Percentiles rank a stretch among this genome's conserved stretches.
Evolutionary conservation across 106 monocot species (phyloP).

Genomic region (Platanthera zijinensis): DNA sequence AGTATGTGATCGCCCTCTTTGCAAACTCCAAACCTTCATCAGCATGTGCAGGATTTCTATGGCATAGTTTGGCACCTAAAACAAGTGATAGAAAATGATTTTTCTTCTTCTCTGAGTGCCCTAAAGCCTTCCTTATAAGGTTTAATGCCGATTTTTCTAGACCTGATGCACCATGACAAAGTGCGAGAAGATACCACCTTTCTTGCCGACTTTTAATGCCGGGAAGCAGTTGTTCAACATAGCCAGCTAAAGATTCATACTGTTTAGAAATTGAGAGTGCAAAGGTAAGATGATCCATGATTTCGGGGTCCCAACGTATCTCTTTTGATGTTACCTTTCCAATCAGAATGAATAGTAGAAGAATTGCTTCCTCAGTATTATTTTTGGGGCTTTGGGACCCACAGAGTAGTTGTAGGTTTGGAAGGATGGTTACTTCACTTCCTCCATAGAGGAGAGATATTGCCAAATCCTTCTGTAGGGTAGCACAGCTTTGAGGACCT

Average conservation of each 20-base stretch:
- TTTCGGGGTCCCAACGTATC: slow-evolving; percentile 71
- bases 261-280: slow-evolving; percentile 55
- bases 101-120: slow-evolving; percentile 33
- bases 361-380: slow-evolving; percentile 74
- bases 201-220: slow-evolving; percentile 51
- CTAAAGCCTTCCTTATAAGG: slow-evolving; percentile 44
- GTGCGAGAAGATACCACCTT: slow-evolving; percentile 84
- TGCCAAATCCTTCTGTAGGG: slow-evolving; percentile 71
- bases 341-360: slow-evolving; percentile 52
- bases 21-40: slow-evolving; percentile 50
- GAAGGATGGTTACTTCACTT: slow-evolving; percentile 26
- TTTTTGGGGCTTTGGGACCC: slow-evolving; percentile 19
- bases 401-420: slow-evolving; percentile 25
- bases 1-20: slow-evolving; percentile 23
- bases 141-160: slow-evolving; percentile 52
- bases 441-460: slow-evolving; percentile 59
- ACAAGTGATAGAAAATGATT: slow-evolving; percentile 44
- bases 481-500: slow-evolving; percentile 32
- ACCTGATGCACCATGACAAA: slow-evolving; percentile 67
- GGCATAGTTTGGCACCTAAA: slow-evolving; percentile 64
- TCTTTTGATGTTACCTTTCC: slow-evolving; percentile 39
- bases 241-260: slow-evolving; percentile 43
- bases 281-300: slow-evolving; percentile 72
- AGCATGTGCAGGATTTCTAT: slow-evolving; percentile 24
- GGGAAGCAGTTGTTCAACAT: slow-evolving; percentile 58